Base-by-base conservation (phyloP, 2,329 filamentous ascomycete species). In the Pseudogymnoascus sp. region DNA sequence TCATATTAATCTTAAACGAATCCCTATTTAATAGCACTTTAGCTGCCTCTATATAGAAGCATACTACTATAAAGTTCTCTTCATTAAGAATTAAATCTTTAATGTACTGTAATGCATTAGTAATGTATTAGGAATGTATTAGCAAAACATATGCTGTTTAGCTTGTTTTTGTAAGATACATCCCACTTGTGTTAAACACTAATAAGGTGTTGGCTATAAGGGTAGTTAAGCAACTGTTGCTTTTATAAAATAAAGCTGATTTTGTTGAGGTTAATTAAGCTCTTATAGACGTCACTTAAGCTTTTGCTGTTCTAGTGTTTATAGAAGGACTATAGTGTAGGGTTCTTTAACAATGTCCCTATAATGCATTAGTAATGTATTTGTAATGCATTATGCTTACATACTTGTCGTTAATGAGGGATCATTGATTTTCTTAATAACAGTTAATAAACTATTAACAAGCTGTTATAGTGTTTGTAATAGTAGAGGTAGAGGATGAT, bases 381-480 rank as follows among this genome's bases (percentile, higher is more conserved):
- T 40, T 7, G 8, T 4, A 40, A 40, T 40, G n/a, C 5, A 40
- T 40, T 40, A 16, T 2, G 5, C 5, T 16, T n/a, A 40, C 37
- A 16, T 16, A 40, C 37, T 40, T 40, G 37, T 40, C 8, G 37
- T 40, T 40, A 40, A 40, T 16, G n/a, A 40, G 6, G 37, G 37
- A 40, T 40, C n/a, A 16, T 40, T 40, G 6, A 40, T 40, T 40
- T 40, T 40, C n/a, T 40, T 40, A 40, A 40, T 40, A 6, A 40
- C n/a, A 40, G 37, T 40, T 16, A 40, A 8, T 7, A 40, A 16
- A 40, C 37, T 40, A 40, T 40, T 7, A 40, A 40, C 37, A 16
- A 40, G 37, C n/a, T 40, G 37, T 62, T 40, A 60, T 65, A 11
- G 69, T 69, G 65, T 59, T 70, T 12, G 38, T 60, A 53, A 67